Evolutionary conservation across 768 basidiomycete species (phyloP), one percentile per base, ranked within the genome.

Genomic region (Mycena sanguinolenta): DNA sequence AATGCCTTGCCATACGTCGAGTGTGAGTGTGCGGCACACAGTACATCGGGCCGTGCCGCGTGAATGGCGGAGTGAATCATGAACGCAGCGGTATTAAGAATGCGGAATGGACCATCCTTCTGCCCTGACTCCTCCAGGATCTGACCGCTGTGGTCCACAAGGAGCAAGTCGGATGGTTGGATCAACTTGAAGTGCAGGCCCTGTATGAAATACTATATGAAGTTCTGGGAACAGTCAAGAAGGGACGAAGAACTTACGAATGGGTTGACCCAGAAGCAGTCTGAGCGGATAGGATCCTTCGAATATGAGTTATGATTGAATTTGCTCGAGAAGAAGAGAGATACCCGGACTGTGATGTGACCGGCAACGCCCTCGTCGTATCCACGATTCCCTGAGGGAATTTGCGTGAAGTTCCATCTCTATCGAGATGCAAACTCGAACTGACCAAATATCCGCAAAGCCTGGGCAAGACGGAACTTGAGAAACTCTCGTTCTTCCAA

Each of bases 191-290:
- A 88, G 73, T 86, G 86, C 21, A 83, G 73, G 25, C 86, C 84
- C 82, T 84, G 50, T 23, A 23, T 21, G 38, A 27, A 34, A 23
- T 25, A 19, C 27, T 27, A 25, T 50, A 0, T 3, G 3, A 28
- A n/a, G n/a, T n/a, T n/a, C n/a, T n/a, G n/a, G 2, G 46, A 23
- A 9, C 36, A 49, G 21, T 8, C 13, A 27, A 0, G 49, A 50
- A 50, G 49, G 14, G 12, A 25, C n/a, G 23, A 49, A 16, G 50
- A n/a, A 7, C 77, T 67, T 67, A 82, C 85, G 69, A 84, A 84
- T 2, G 85, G 85, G 68, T 87, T 86, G 54, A 86, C 84, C 86
- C 85, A 87, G 79, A 85, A 86, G 64, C 82, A 83, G 70, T 83
- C 80, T 23, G 80, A 71, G 46, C 76, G 77, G 63, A 85, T 78